Percentiles rank a stretch among this genome's conserved stretches.
Conservation (phyloP, 1,284 basidiomycete genomes). For the Mrakiaceae sp. region DNA sequence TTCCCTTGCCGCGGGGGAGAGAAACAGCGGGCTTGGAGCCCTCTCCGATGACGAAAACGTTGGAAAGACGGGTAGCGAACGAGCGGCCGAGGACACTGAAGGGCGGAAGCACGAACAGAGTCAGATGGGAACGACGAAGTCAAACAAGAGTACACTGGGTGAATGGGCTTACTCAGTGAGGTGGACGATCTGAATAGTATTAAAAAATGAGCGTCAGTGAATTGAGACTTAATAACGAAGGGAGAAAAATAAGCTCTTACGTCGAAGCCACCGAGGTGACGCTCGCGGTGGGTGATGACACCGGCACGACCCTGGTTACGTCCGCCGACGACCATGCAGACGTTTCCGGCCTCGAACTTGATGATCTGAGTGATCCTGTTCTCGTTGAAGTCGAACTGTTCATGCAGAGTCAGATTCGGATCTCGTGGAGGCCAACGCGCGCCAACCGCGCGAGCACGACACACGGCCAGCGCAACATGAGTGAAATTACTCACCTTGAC, state of each 20-base stretch:
- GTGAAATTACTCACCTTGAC: slow-evolving; percentile 46
- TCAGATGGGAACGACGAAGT: neutral
- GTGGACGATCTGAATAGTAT: slow-evolving; percentile 75
- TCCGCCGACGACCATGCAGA: slow-evolving; percentile 96
- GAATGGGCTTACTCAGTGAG: slow-evolving; percentile 45
- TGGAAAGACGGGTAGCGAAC: slow-evolving; percentile 88
- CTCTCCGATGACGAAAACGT: slow-evolving; percentile 97
- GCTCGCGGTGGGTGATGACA: slow-evolving; percentile 90
- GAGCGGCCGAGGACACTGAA: slow-evolving; percentile 69
- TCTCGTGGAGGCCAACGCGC: no score
- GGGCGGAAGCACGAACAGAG: neutral
- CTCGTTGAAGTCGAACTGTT: slow-evolving; percentile 73
- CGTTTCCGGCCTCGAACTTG: slow-evolving; percentile 95
- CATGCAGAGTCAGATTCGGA: no score
- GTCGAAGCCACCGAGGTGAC: slow-evolving; percentile 94
- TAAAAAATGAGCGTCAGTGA: no score
- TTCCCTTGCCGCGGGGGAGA: slow-evolving; percentile 45
- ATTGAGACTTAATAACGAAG: no score
- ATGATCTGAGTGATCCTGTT: slow-evolving; percentile 90
- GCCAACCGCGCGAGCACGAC: no score
- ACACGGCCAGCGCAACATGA: no score
- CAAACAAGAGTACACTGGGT: neutral
- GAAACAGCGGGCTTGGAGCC: slow-evolving; percentile 94
- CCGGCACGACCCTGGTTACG: slow-evolving; percentile 99
- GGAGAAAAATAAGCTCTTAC: no score